These are phyloP conservation scores for Exophiala xenobiotica DNA, from an alignment of 2,329 filamentous ascomycete genomes.

Conservation along the genomic window DNA sequence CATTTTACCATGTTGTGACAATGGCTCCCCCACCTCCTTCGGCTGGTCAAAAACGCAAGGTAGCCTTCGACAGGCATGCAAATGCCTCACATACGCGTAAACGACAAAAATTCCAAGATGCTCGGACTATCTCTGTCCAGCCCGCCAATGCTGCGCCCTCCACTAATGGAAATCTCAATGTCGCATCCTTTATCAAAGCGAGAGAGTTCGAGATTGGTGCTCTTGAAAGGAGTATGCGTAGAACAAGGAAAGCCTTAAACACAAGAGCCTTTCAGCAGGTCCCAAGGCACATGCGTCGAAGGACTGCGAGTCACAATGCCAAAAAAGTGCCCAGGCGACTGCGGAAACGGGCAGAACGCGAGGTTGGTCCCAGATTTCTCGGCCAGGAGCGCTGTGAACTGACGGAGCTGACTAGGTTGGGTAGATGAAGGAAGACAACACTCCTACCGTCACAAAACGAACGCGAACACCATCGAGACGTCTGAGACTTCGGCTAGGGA, in stretches of 20 bases:
- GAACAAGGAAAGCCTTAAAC: conserved; percentile 62
- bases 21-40: conserved; percentile 14
- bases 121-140: conserved; percentile 48
- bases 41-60: conserved; percentile 27
- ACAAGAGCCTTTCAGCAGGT: conserved; percentile 88
- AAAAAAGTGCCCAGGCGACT: conserved; percentile 82
- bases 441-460: conserved; percentile 69
- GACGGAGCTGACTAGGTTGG: conserved; percentile 28
- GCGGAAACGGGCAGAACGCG: conserved; percentile 64
- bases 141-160: conserved; percentile 46
- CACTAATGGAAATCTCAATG: conserved; percentile 74
- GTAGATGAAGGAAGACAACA: conserved; percentile 86
- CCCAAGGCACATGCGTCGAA: conserved; percentile 75
- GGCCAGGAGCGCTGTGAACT: conserved; percentile 6
- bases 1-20: not conserved
- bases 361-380: conserved; percentile 43
- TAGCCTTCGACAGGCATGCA: conserved; percentile 12
- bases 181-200: conserved; percentile 78
- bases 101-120: conserved; percentile 45
- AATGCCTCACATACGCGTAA: conserved; percentile 33
- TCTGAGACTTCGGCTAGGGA: conserved; percentile 65
- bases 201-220: conserved; percentile 88
- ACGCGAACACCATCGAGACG: conserved; percentile 47
- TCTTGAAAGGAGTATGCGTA: conserved; percentile 76
- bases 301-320: conserved; percentile 93